Evolutionary conservation across 345 rosid genomes (phyloP).

Genomic region (Zanthoxylum bungeanum): DNA sequence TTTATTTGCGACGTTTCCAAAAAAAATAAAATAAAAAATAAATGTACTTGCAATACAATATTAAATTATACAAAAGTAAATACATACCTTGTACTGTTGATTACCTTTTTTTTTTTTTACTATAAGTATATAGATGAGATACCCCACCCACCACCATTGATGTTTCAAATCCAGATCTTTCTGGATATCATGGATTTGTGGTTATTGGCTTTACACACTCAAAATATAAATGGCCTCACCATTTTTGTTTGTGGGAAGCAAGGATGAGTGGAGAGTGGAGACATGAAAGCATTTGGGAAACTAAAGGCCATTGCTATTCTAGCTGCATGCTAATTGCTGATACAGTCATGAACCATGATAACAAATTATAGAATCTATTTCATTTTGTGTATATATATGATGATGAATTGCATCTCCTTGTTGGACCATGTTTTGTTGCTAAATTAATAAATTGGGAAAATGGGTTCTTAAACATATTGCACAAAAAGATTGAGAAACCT

Average conservation of each 20-base stretch:
- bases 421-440: conserved; percentile 1
- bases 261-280: background rate
- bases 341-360: background rate
- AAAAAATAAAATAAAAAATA: too few relatives aligned
- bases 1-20: too few relatives aligned
- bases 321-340: background rate
- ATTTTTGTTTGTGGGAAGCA: background rate
- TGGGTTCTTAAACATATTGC: background rate
- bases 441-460: background rate
- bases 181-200: background rate
- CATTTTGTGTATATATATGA: background rate
- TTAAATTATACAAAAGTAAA: too few relatives aligned
- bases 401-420: background rate
- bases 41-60: too few relatives aligned
- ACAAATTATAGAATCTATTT: background rate
- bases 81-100: background rate
- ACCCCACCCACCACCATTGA: conserved; percentile 3
- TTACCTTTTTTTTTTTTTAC: background rate
- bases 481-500: background rate
- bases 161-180: background rate
- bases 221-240: background rate
- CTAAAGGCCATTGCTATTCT: background rate
- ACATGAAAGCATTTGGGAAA: background rate
- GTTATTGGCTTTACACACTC: background rate
- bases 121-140: too few relatives aligned